Conservation (phyloP, 2,329 filamentous ascomycete species). For the Penicillium rolfsii region DNA sequence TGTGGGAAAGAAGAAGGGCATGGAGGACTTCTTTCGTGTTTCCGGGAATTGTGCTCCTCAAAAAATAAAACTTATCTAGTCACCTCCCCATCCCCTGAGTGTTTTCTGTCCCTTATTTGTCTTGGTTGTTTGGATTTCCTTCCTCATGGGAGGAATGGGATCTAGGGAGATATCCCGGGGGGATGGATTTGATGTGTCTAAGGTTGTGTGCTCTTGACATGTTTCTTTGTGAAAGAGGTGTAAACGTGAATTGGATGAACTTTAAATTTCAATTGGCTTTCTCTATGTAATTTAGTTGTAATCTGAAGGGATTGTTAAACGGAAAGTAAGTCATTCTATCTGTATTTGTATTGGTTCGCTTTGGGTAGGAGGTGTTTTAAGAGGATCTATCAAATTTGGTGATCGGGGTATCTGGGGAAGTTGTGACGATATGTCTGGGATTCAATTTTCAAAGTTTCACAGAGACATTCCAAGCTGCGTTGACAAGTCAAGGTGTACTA, state of each 20-base stretch:
- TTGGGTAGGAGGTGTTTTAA: too few species aligned
- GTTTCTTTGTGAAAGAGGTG: conserved; percentile 23
- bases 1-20: conserved; percentile 2
- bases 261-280: conserved; percentile 24
- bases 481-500: too few species aligned
- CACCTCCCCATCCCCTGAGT: neutral
- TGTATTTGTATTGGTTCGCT: neutral
- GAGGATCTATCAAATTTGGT: too few species aligned
- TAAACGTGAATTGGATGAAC: conserved; percentile 34
- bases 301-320: conserved; percentile 27
- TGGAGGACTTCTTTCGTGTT: neutral
- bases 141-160: neutral
- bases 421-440: too few species aligned
- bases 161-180: neutral
- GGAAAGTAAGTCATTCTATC: conserved; percentile 11
- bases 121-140: neutral
- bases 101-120: too few species aligned
- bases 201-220: conserved; percentile 20
- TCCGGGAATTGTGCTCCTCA: conserved; percentile 7
- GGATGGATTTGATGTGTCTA: conserved; percentile 17
- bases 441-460: too few species aligned
- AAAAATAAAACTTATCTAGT: conserved; percentile 8
- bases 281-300: conserved; percentile 39
- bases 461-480: too few species aligned
- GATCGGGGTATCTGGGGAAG: too few species aligned